Evolutionary conservation across 2,329 filamentous ascomycete genomes (phyloP), one percentile per base, ranked within the genome.

Genomic region (Truncatella angustata): DNA sequence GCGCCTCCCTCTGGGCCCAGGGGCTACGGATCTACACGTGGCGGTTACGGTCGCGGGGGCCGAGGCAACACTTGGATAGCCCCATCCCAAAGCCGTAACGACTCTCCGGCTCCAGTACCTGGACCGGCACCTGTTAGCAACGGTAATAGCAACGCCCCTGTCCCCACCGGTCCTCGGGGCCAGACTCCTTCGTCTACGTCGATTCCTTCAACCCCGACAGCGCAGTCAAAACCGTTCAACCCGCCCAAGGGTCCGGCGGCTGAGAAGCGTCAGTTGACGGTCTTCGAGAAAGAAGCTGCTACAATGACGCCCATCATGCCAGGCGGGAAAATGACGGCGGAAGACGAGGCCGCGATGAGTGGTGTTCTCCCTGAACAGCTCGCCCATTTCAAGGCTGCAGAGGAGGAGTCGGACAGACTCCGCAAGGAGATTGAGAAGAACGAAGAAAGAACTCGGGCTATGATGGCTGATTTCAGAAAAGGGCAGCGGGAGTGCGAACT

Each of bases 351-450:
- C 2, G 58, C 78, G 37, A 64, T 65, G 6, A 70, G 71, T 1
- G 78, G 80, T 14, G 75, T 83, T 21, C 72, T 75, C 28, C 74
- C 76, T 10, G 81, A 84, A 39, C 66, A 82, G 14, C 79, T 82
- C 55, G 64, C 73, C n/a, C 78, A 82, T 62, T 77, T 74, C 57
- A 70, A 73, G 30, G 79, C 78, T 53, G 70, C 84, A 10, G 74
- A 73, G 53, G 80, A 83, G 35, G 81, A 85, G 42, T 81, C 84
- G 60, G 81, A 84, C 63, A 77, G 76, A 55, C 60, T 82, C 32
- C 73, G 81, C 2, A 73, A 78, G 37, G 81, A 84, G 49, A 66
- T 81, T 26, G 72, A 75, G 18, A 60, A 59, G 21, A 81, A 80
- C 61, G 76, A 84, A 59, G 81, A 84, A 37, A 75, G 75, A 55